Evolutionary conservation across 2,329 filamentous ascomycete genomes (phyloP).

Genomic region (Diplodia mutila): DNA sequence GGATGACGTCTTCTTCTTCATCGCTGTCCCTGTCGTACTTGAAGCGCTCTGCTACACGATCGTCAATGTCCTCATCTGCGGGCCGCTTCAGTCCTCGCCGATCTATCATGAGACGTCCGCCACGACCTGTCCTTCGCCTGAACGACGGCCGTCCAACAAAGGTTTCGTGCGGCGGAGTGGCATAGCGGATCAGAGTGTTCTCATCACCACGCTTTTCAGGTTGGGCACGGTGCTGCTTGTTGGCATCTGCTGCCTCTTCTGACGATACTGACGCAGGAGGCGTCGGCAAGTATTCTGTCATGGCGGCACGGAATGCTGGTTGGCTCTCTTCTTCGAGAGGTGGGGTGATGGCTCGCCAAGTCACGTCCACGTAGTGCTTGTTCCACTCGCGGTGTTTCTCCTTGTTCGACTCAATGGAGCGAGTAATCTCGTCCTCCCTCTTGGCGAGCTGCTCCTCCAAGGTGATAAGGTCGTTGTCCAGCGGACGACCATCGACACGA

Average conservation of each 20-base stretch:
- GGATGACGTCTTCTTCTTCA: slow-evolving; percentile 74
- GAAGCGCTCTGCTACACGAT: slow-evolving; percentile 56
- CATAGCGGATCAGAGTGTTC: slow-evolving; percentile 39
- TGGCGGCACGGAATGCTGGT: slow-evolving; percentile 45
- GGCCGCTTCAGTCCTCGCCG: slow-evolving; percentile 69
- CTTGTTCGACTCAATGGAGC: slow-evolving; percentile 84
- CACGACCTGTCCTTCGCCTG: slow-evolving; percentile 80
- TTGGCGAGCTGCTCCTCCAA: slow-evolving; percentile 78
- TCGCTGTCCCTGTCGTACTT: slow-evolving; percentile 87
- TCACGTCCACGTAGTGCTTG: slow-evolving; percentile 84
- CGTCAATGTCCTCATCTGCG: slow-evolving; percentile 47
- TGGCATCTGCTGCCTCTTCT: slow-evolving; percentile 44
- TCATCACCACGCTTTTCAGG: slow-evolving; percentile 11
- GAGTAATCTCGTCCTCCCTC: slow-evolving; percentile 77
- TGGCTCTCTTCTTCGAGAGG: slow-evolving; percentile 60
- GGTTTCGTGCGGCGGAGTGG: slow-evolving; percentile 44
- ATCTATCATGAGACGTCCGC: slow-evolving; percentile 87
- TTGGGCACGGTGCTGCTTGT: slow-evolving; percentile 32
- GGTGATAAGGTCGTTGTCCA: slow-evolving; percentile 76
- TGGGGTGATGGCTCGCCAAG: slow-evolving; percentile 81
- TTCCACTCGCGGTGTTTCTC: slow-evolving; percentile 92
- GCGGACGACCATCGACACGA: slow-evolving; percentile 68
- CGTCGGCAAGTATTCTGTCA: slow-evolving; percentile 48
- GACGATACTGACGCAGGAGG: slow-evolving; percentile 53
- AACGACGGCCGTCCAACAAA: slow-evolving; percentile 64